Percentiles rank a stretch among this genome's conserved stretches.
Conservation (phyloP, 2,329 filamentous ascomycete genomes). For the Fusarium miscanthi region DNA sequence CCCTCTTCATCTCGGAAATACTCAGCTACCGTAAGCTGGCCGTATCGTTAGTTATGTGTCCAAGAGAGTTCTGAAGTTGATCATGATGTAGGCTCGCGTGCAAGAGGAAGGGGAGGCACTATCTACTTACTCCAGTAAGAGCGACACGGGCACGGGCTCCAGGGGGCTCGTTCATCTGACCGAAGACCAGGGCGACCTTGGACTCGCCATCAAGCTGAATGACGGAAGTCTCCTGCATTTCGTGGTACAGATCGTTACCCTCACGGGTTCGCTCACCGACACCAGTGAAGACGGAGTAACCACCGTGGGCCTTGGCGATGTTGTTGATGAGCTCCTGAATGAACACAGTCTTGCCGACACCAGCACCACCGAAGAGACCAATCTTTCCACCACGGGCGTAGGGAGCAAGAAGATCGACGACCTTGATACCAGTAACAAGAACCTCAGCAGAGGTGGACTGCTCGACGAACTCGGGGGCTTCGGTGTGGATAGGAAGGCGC, state of each 20-base stretch:
- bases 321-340: constrained; percentile 99
- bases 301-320: constrained; percentile 99
- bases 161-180: constrained; percentile 99
- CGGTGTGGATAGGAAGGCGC: constrained; percentile 90
- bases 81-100: no score
- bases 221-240: constrained; percentile 99
- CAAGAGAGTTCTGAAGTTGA: no score
- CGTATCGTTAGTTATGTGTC: no score
- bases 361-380: constrained; percentile 99
- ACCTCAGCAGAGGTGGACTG: constrained; percentile 97
- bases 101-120: no score
- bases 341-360: constrained; percentile 99
- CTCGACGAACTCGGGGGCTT: constrained; percentile 90
- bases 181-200: constrained; percentile 99
- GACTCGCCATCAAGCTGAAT: constrained; percentile 99
- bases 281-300: constrained; percentile 99
- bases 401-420: constrained; percentile 97
- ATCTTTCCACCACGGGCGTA: constrained; percentile 99
- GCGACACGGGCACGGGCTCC: constrained; percentile 99
- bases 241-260: constrained; percentile 99
- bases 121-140: constrained; percentile 74
- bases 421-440: constrained; percentile 99
- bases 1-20: constrained; percentile 83
- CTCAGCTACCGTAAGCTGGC: constrained; percentile 69
- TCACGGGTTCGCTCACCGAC: constrained; percentile 99